Base-by-base conservation (phyloP, 768 basidiomycete genomes). In the Baorangia bicolor region DNA sequence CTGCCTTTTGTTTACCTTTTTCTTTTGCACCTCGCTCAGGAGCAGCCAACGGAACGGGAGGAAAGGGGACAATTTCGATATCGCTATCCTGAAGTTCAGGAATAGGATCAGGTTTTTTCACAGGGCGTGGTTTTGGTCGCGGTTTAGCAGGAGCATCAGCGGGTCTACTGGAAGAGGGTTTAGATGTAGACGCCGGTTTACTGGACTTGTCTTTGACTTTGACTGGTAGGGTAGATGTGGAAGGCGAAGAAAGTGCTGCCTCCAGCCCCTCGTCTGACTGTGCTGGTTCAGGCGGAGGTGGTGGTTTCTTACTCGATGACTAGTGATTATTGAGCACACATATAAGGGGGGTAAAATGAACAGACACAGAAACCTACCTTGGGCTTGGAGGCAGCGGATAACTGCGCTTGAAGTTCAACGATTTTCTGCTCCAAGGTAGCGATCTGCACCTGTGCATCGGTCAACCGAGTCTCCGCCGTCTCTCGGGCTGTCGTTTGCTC, bases 381-480 rank as follows among this genome's bases (percentile, higher is more conserved):
- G 66, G 70, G 49, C 68, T 72, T 55, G 65, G 68, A 21, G 69
- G 70, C 74, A 12, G 69, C 63, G 40, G 78, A 75, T 2, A 83
- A 65, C 31, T 79, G 77, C 4, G 64, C 62, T 58, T 80, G 73
- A 16, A 86, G 73, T 45, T 77, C 77, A 20, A 75, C 67, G 25
- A 81, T 66, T 58, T 75, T 71, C 50, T 77, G 77, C 56, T 78
- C 74, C 31, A 64, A 55, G 18, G 50, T 51, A 21, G 58, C 38
- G 13, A 69, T 57, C 43, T 68, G 59, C 5, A 51, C 61, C 39
- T 65, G 63, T 40, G 75, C 69, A 57, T 75, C 73, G 12, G 66
- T 65, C 18, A 79, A 49, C 45, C 73, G 65, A 30, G 66, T 71
- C 48, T 73, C 66, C 0, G 72, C 63, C 6, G 73, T 69, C 37